Conservation (phyloP, 129 eudicot genomes). For the Centaurea solstitialis region DNA sequence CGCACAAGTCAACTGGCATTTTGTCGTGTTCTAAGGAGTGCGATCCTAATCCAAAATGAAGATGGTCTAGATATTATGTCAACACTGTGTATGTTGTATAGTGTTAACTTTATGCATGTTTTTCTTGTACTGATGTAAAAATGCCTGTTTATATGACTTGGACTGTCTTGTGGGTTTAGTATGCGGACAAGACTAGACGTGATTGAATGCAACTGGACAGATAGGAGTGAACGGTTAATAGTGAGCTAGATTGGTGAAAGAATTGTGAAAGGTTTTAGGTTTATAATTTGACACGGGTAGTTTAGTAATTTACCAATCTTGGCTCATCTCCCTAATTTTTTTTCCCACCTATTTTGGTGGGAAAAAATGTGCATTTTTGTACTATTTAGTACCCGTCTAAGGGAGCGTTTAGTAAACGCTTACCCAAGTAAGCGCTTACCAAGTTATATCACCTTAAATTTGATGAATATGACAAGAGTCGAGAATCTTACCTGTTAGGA, state of each 20-base stretch:
- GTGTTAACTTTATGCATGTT: background rate
- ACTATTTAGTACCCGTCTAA: too few species aligned
- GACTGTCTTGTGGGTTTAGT: background rate
- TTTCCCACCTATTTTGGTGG: background rate
- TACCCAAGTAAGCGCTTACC: too few species aligned
- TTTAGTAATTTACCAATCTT: too few species aligned
- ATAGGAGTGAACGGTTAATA: background rate
- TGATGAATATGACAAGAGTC: too few species aligned
- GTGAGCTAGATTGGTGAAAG: background rate
- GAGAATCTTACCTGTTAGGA: too few species aligned
- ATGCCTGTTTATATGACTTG: background rate
- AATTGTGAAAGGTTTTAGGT: background rate
- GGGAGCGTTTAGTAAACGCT: too few species aligned
- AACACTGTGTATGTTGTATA: background rate
- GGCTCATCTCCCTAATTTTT: too few species aligned
- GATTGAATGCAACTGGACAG: background rate
- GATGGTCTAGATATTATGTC: background rate
- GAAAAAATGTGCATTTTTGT: too few species aligned
- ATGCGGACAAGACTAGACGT: background rate
- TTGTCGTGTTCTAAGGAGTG: conserved; percentile 51
- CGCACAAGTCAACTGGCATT: conserved; percentile 54
- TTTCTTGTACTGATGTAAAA: background rate
- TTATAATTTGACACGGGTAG: too few species aligned
- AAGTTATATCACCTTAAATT: too few species aligned
- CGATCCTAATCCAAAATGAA: background rate